Evolutionary conservation across 2,329 filamentous ascomycete species (phyloP), one percentile per base, ranked within the genome.

Genomic region (Dactylellina haptotyla): DNA sequence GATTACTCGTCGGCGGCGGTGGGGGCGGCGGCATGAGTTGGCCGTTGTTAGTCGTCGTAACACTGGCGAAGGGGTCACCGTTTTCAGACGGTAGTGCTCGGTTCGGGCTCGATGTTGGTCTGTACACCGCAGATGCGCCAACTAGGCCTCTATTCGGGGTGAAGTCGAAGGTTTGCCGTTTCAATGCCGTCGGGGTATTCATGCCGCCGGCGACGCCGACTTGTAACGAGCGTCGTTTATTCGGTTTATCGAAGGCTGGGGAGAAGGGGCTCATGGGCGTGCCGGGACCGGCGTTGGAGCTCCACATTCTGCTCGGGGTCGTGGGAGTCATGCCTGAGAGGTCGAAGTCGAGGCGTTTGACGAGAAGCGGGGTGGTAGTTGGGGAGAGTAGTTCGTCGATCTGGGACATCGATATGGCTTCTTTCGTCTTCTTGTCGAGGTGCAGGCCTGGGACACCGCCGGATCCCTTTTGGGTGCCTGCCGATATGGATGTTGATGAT

Each of bases 381-480:
- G 70, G 70, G 4, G 70, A 75, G 1, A 75, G 53, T 9, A 75
- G 28, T 28, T 75, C 50, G 18, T 75, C 70, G 41, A 75, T 75
- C 37, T 67, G 54, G 2, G 63, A 75, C 61, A 67, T 65, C 8
- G 70, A 75, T 39, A 67, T 69, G 14, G 56, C 32, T 16, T 75
- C 51, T 30, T 65, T 67, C 14, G 63, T 57, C 51, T 74, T 65
- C 34, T 66, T 65, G 14, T 59, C 50, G 5, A 73, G 26, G 10
- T 66, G 57, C n/a, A 73, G n/a, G 0, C 58, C 45, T 5, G 66
- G 48, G 16, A 45, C 23, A 54, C 58, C 34, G 34, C 51, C 32
- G n/a, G n/a, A n/a, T 51, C 50, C 41, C n/a, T n/a, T n/a, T n/a
- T n/a, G n/a, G n/a, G n/a, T n/a, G n/a, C n/a, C n/a, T n/a, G n/a